Evolutionary conservation across 108 stramenopile genomes (phyloP).

Genomic region (Schizochytrium sp.): DNA sequence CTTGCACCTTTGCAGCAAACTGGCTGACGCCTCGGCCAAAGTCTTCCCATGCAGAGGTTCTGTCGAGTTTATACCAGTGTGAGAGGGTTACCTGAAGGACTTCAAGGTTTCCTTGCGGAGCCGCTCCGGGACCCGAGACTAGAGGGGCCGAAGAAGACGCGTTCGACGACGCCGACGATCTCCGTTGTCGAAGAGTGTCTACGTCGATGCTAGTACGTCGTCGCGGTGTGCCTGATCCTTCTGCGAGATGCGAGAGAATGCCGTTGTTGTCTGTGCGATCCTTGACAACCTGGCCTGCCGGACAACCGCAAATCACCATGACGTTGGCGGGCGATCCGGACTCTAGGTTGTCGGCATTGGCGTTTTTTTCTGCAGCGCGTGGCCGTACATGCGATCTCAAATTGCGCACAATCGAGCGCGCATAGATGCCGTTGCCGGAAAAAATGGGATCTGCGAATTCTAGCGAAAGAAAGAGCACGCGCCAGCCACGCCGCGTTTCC

Average conservation of each 20-base stretch:
- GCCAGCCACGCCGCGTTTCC: too few relatives aligned
- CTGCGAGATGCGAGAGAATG: not conserved
- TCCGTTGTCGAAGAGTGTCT: not conserved
- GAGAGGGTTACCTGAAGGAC: not conserved
- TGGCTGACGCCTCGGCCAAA: not conserved
- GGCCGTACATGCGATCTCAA: not conserved
- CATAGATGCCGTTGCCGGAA: conserved; percentile 13
- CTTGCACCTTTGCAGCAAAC: not conserved
- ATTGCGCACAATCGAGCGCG: not conserved
- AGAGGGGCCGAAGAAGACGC: too few relatives aligned
- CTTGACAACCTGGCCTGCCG: not conserved
- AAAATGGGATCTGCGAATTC: not conserved
- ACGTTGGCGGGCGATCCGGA: not conserved
- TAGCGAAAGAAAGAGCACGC: not conserved
- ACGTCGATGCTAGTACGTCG: not conserved
- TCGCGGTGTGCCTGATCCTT: not conserved
- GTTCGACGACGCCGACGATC: not conserved
- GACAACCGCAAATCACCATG: not conserved
- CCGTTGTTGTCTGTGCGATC: not conserved
- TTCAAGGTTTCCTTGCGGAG: not conserved
- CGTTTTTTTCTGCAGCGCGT: not conserved
- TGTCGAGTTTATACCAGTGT: not conserved
- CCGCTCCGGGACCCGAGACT: not conserved
- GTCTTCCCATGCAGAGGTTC: conserved; percentile 1
- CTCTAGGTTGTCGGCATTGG: not conserved